Percentiles rank a stretch among this genome's conserved stretches.
Conservation (phyloP, 495 filamentous ascomycete genomes). For the Paragyromitra xinjiangensis region DNA sequence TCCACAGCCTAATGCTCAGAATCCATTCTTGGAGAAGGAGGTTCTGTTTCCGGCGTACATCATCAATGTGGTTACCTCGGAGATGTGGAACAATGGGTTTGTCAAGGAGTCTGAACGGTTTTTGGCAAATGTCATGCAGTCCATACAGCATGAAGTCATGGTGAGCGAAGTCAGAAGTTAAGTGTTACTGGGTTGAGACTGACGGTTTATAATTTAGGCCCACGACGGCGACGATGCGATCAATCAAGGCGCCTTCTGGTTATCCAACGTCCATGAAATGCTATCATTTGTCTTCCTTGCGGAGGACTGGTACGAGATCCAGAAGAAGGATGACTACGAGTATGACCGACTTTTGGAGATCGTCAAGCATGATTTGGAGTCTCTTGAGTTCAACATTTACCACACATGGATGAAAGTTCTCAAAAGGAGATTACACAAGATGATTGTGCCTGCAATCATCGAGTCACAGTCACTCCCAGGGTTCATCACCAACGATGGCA, state of each 20-base stretch:
- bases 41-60: constrained; percentile 98
- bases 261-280: constrained; percentile 99
- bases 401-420: constrained; percentile 99
- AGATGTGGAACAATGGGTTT: constrained; percentile 99
- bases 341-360: constrained; percentile 98
- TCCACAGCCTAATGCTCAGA: constrained; percentile 80
- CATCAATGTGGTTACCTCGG: constrained; percentile 98
- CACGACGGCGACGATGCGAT: constrained; percentile 97
- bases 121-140: constrained; percentile 99
- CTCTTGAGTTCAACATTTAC: constrained; percentile 99
- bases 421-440: constrained; percentile 98
- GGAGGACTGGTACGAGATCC: constrained; percentile 99
- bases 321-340: constrained; percentile 99
- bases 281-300: constrained; percentile 99
- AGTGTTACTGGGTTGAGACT: background rate
- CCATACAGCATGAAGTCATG: constrained; percentile 99
- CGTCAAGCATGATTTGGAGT: constrained; percentile 98
- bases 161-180: constrained; percentile 14
- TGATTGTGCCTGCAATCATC: constrained; percentile 99
- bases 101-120: constrained; percentile 99
- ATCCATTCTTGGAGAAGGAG: constrained; percentile 94
- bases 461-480: constrained; percentile 97
- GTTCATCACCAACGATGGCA: constrained; percentile 98
- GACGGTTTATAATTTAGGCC: constrained; percentile 61
- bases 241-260: constrained; percentile 97